Evolutionary conservation across 257 asterid species (phyloP), one percentile per base, ranked within the genome.

Genomic region (Solanum etuberosum): DNA sequence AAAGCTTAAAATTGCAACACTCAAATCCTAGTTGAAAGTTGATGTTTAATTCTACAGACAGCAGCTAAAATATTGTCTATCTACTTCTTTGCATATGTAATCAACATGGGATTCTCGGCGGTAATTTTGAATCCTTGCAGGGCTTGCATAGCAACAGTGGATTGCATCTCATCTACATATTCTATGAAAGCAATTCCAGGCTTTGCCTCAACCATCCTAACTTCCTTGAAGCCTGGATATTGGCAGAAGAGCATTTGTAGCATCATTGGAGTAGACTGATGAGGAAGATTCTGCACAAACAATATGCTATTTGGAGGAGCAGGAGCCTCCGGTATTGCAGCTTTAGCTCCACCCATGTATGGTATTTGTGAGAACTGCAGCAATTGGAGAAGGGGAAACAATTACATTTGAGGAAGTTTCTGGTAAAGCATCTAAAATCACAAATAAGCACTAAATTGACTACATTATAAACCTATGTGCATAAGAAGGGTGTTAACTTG

Each of bases 171-270:
- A 40, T 97, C 95, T 84, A 93, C 95, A 29, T 93, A 97, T 88
- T 97, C 99, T 31, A 97, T 94, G 73, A 97, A 97, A 81, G 99
- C 97, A 86, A 97, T 97, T 83, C 99, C 99, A 3, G 99, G 99
- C 90, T 96, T 97, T 12, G 99, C 94, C 88, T 97, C 99, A 21
- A 97, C 85, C 99, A 96, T 97, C 90, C 99, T 84, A 86, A 96
- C 99, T 92, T 97, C 98, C 92, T 96, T 97, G 86, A 96, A 97
- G 32, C 99, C 99, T 6, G 96, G 91, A 86, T 92, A 93, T 83
- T 96, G 99, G 80, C 94, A 92, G 91, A 94, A 97, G 83, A 97
- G 94, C 99, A 97, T 96, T 90, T 97, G 99, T 83, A 97, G 94
- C 99, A 95, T 96, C 95, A 97, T 93, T 25, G 99, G 91, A 32